phyloP scores from a whole-genome alignment of 345 rosid species.

The Noccaea bulbosa region DNA sequence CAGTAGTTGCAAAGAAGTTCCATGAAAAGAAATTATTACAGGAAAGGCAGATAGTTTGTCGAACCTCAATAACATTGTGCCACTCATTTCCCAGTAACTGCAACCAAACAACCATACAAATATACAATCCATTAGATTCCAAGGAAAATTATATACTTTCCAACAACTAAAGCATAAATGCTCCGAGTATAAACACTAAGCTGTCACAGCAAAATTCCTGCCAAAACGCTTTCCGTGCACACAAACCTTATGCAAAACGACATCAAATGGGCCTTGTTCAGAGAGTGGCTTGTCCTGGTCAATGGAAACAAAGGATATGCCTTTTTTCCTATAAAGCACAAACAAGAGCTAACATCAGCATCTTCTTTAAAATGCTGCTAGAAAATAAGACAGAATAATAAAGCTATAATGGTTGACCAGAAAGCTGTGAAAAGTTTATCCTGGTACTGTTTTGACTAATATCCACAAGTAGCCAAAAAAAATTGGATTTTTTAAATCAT shows the following conservation, averaged over 20 bases:
- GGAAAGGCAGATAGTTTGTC: constrained; percentile 16
- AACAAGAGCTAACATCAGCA: constrained; percentile 9
- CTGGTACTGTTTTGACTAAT: neutral
- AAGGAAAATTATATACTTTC: neutral
- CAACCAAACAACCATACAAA: constrained; percentile 42
- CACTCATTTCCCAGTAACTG: constrained; percentile 80
- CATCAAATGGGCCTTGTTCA: constrained; percentile 93
- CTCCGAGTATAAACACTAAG: constrained; percentile 15
- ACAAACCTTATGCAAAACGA: constrained; percentile 87
- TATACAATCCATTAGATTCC: constrained; percentile 44
- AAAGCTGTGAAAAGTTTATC: neutral
- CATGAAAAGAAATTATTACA: neutral
- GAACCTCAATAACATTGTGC: constrained; percentile 75
- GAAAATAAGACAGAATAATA: neutral
- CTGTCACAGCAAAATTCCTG: neutral
- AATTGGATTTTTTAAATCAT: neutral
- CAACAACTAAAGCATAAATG: constrained; percentile 5
- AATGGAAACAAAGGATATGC: constrained; percentile 71
- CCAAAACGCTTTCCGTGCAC: neutral
- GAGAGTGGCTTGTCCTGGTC: constrained; percentile 63
- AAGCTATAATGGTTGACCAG: constrained; percentile 7
- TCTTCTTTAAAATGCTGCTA: neutral
- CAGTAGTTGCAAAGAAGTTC: neutral
- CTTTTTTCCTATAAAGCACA: constrained; percentile 65
- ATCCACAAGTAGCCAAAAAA: constrained; percentile 5